Evolutionary conservation across 2,329 filamentous ascomycete species (phyloP).

Genomic region (Verticillium nubilum): DNA sequence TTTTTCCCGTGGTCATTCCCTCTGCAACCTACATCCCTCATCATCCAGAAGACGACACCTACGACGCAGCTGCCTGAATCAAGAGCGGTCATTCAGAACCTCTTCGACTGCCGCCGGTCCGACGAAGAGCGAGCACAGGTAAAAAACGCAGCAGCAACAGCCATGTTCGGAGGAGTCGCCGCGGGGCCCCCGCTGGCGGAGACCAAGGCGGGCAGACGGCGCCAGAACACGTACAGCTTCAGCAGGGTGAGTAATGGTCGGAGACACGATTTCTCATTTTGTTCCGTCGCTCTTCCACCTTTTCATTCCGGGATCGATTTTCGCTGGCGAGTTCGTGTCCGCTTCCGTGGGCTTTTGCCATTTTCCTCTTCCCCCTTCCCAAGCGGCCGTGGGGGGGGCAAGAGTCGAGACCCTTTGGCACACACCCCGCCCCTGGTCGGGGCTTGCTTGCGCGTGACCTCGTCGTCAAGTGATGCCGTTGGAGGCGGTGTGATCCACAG

Average conservation of each 20-base stretch:
- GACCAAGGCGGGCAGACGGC: conserved; percentile 19
- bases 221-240: conserved; percentile 32
- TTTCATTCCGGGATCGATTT: not conserved
- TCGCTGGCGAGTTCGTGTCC: not conserved
- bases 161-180: conserved; percentile 25
- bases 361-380: not conserved
- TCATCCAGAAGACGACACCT: not conserved
- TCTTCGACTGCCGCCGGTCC: not conserved
- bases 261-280: not conserved
- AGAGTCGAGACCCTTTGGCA: not conserved
- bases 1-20: not conserved
- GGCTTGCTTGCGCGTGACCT: not conserved
- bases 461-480: not conserved
- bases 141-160: not conserved
- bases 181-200: conserved; percentile 26
- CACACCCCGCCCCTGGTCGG: not conserved
- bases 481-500: not conserved
- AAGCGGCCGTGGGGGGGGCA: not conserved
- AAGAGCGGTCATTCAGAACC: not conserved
- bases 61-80: not conserved
- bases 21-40: not conserved
- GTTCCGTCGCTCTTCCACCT: not conserved
- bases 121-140: not conserved
- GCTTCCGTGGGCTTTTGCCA: not conserved
- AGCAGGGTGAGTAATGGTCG: conserved; percentile 26